Evolutionary conservation across 2,329 filamentous ascomycete genomes (phyloP), one percentile per base, ranked within the genome.

Genomic region (Septoria linicola): DNA sequence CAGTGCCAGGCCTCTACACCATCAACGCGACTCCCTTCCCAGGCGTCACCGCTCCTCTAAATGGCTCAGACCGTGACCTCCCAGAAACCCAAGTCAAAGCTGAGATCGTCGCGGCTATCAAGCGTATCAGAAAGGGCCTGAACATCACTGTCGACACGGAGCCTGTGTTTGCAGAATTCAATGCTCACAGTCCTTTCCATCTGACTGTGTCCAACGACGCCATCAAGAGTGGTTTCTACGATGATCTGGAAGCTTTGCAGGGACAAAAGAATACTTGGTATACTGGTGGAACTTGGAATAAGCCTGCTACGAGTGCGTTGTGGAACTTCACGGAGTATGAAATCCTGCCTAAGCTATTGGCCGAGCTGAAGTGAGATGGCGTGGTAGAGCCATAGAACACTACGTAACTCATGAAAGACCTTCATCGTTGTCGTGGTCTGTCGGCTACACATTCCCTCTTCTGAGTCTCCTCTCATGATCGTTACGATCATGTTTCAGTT

Each of bases 231-330:
- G 64, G 66, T 0, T 68, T 66, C 34, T 68, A 67, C 44, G 49
- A 49, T 11, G 32, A 55, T 16, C 30, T 66, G 46, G 51, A 62
- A 35, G 57, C 23, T 10, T 30, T 68, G 19, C 64, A 68, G 20
- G 65, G 66, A 2, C 31, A 51, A 25, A 46, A 40, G 23, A 60
- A 57, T 17, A 67, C 63, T 6, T 67, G 48, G 37, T 67, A 52
- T 47, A 65, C 61, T 2, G 66, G 66, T 3, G 59, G 59, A n/a
- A 58, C 64, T 8, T 66, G 64, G 57, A 55, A 66, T 21, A 59
- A 60, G 4, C 65, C 70, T 23, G 65, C 67, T 59, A 66, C 65
- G 2, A 57, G 45, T 32, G 41, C 54, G n/a, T 50, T 70, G 13
- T 70, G 65, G 65, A 50, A 63, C 6, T 69, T 66, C 37, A 68